Evolutionary conservation across 495 filamentous ascomycete genomes (phyloP).

Genomic region (Hypoxylon fragiforme): DNA sequence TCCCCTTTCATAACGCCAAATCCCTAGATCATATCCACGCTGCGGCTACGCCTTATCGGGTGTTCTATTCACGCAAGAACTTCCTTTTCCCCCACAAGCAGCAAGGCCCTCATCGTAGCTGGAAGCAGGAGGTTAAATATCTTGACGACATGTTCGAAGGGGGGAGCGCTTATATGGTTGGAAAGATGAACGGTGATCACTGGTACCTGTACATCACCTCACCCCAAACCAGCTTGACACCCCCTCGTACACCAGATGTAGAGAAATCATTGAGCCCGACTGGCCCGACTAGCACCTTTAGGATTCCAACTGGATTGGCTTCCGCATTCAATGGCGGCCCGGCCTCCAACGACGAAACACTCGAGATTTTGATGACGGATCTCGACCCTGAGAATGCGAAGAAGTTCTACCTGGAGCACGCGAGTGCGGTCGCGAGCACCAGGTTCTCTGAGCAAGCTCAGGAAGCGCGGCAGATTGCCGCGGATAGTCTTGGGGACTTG

Average conservation of each 20-base stretch:
- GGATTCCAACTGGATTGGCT: constrained; percentile 67
- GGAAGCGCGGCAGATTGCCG: constrained; percentile 56
- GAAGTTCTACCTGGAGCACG: constrained; percentile 94
- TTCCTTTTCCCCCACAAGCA: constrained; percentile 96
- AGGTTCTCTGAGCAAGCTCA: constrained; percentile 66
- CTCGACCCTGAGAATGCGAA: constrained; percentile 89
- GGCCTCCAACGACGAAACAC: constrained; percentile 75
- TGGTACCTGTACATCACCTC: constrained; percentile 98
- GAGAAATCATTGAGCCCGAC: constrained; percentile 42
- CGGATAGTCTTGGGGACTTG: constrained; percentile 56
- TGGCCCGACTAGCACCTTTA: constrained; percentile 39
- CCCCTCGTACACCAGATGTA: constrained; percentile 72
- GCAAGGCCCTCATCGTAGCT: constrained; percentile 92
- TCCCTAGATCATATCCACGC: constrained; percentile 60
- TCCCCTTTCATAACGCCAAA: constrained; percentile 62
- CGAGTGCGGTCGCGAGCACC: constrained; percentile 84
- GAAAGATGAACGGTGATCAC: constrained; percentile 99
- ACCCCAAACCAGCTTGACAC: constrained; percentile 77
- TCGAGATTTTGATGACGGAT: constrained; percentile 98
- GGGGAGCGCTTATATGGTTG: constrained; percentile 98
- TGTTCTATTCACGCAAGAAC: constrained; percentile 99
- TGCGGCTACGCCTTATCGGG: constrained; percentile 85
- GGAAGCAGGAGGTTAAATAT: constrained; percentile 91
- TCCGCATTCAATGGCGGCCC: constrained; percentile 53
- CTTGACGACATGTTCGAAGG: constrained; percentile 87